Evolutionary conservation across 805 yeast genomes (phyloP).

Genomic region (Metschnikowia colocasiae): DNA sequence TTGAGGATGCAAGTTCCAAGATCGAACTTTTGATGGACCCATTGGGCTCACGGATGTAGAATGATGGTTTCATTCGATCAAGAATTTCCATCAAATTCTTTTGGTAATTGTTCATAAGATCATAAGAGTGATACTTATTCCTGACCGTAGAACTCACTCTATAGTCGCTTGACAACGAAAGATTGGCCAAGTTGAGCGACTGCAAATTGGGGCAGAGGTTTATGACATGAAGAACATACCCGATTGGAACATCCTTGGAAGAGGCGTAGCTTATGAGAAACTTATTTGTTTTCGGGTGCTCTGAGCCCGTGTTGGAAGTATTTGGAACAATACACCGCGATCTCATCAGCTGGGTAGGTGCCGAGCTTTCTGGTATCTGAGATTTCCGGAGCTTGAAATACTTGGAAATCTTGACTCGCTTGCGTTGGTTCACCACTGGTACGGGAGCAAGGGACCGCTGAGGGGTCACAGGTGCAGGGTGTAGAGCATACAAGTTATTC

Average conservation of each 20-base stretch:
- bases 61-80: constrained; percentile 19
- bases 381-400: constrained; percentile 18
- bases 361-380: constrained; percentile 2
- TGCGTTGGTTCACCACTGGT: constrained; percentile 17
- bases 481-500: constrained; percentile 53
- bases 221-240: constrained; percentile 65
- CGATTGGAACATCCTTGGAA: constrained; percentile 76
- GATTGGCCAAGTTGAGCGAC: constrained; percentile 52
- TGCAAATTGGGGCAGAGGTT: constrained; percentile 62
- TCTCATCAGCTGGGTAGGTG: neutral
- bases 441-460: constrained; percentile 13
- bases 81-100: constrained; percentile 25
- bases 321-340: neutral
- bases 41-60: neutral
- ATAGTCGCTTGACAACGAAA: constrained; percentile 68
- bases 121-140: constrained; percentile 37
- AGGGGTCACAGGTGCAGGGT: constrained; percentile 19
- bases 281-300: constrained; percentile 57
- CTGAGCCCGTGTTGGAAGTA: constrained; percentile 12
- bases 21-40: neutral
- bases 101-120: constrained; percentile 37
- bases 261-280: constrained; percentile 59
- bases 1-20: constrained; percentile 8
- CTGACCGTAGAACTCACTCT: constrained; percentile 39
- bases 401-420: constrained; percentile 14